phyloP scores from a whole-genome alignment of 306 rosid species.

The Corylus avellana region DNA sequence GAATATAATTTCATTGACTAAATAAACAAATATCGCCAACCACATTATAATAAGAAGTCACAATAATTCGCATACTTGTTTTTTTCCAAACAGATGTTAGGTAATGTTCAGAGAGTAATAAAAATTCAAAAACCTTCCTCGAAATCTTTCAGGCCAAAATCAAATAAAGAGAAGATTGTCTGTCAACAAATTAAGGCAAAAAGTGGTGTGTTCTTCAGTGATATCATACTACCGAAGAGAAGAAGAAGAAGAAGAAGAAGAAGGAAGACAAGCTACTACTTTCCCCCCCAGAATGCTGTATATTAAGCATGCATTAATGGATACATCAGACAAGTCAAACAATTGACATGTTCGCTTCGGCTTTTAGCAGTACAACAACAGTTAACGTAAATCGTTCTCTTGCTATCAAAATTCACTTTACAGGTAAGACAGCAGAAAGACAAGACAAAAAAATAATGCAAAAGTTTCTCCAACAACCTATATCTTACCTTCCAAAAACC shows the following conservation, averaged over 20 bases:
- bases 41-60: background rate
- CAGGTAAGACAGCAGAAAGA: constrained; percentile 64
- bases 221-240: too few species aligned
- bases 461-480: constrained; percentile 73
- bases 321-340: constrained; percentile 33
- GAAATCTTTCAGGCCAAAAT: too few species aligned
- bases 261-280: background rate
- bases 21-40: background rate
- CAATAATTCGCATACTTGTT: background rate
- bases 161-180: background rate
- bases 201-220: background rate
- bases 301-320: constrained; percentile 21
- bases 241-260: too few species aligned
- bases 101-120: background rate
- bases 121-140: background rate
- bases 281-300: constrained; percentile 21
- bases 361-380: constrained; percentile 62
- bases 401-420: constrained; percentile 97
- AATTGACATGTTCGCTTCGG: constrained; percentile 37
- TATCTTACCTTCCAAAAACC: constrained; percentile 67
- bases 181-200: too few species aligned
- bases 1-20: background rate
- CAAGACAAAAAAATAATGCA: constrained; percentile 33
- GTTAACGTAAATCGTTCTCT: constrained; percentile 59
- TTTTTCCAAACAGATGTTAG: background rate